A percentile compares a stretch with the other conserved stretches of the same genome.
Evolutionary conservation across 1,139 yeast genomes (phyloP).

Genomic region (Pichia sp.): DNA sequence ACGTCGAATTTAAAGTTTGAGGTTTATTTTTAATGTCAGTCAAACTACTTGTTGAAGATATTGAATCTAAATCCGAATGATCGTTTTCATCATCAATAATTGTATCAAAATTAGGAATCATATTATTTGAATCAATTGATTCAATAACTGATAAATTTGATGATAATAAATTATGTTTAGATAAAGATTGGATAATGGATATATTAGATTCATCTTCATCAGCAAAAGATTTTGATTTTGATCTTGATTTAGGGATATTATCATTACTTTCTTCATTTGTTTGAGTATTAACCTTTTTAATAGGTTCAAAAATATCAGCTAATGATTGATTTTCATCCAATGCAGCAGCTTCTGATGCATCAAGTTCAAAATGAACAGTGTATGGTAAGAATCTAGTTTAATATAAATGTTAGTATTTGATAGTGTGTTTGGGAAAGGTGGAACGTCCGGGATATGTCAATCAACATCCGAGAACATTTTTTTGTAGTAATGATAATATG

Average conservation of each 20-base stretch:
- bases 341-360: constrained; percentile 17
- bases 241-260: neutral
- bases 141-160: constrained; percentile 11
- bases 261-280: neutral
- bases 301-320: constrained; percentile 25
- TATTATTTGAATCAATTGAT: constrained; percentile 6
- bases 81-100: neutral
- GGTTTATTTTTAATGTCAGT: neutral
- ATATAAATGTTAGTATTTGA: constrained; percentile 8
- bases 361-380: constrained; percentile 64
- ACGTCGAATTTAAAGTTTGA: neutral
- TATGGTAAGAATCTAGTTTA: constrained; percentile 55
- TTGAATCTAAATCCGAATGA: constrained; percentile 4
- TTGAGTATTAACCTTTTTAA: constrained; percentile 5
- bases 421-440: too few species aligned
- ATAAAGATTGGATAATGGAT: constrained; percentile 22
- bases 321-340: constrained; percentile 17
- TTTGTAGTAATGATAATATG: too few species aligned
- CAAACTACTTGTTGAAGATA: constrained; percentile 9
- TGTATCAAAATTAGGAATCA: neutral
- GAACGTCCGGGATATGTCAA: too few species aligned
- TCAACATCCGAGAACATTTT: too few species aligned
- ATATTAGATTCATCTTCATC: constrained; percentile 18
- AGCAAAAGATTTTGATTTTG: neutral
- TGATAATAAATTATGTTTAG: constrained; percentile 13